A percentile compares a stretch with the other conserved stretches of the same genome.
phyloP scores from a whole-genome alignment of 1,284 basidiomycete genomes.

The Earliella scabrosa region DNA sequence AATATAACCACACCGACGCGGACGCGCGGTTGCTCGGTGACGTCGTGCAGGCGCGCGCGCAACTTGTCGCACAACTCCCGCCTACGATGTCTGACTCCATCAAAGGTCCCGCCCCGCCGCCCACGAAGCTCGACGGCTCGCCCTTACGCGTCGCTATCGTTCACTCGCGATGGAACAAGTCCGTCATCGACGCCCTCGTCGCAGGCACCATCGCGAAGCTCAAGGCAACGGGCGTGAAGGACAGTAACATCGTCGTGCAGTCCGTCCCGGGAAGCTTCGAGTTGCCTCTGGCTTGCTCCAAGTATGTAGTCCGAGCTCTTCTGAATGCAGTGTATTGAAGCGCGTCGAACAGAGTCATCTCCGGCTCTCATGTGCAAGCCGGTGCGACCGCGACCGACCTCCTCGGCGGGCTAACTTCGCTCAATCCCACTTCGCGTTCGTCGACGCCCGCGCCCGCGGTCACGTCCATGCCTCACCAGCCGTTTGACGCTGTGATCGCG shows the following conservation, averaged over 20 bases:
- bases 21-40: background rate
- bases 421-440: constrained; percentile 48
- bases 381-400: constrained; percentile 77
- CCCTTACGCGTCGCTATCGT: constrained; percentile 86
- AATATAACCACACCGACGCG: constrained; percentile 13
- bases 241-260: constrained; percentile 89
- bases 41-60: background rate
- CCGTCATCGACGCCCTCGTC: constrained; percentile 85
- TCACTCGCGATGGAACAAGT: constrained; percentile 92
- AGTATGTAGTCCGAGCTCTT: constrained; percentile 58
- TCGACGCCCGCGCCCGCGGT: constrained; percentile 51
- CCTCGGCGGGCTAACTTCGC: constrained; percentile 70
- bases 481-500: constrained; percentile 95
- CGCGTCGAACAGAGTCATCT: constrained; percentile 84
- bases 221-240: constrained; percentile 85
- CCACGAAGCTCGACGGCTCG: constrained; percentile 76
- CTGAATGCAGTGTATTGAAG: no score
- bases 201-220: constrained; percentile 79
- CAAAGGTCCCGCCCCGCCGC: constrained; percentile 77
- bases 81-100: constrained; percentile 53
- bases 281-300: constrained; percentile 85
- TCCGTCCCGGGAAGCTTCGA: constrained; percentile 95
- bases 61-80: constrained; percentile 7
- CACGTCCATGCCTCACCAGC: constrained; percentile 54
- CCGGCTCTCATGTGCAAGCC: constrained; percentile 83